Percentiles rank a stretch among this genome's conserved stretches.
Evolutionary conservation across 2,329 filamentous ascomycete genomes (phyloP).

Genomic region (Coleophoma cylindrospora): DNA sequence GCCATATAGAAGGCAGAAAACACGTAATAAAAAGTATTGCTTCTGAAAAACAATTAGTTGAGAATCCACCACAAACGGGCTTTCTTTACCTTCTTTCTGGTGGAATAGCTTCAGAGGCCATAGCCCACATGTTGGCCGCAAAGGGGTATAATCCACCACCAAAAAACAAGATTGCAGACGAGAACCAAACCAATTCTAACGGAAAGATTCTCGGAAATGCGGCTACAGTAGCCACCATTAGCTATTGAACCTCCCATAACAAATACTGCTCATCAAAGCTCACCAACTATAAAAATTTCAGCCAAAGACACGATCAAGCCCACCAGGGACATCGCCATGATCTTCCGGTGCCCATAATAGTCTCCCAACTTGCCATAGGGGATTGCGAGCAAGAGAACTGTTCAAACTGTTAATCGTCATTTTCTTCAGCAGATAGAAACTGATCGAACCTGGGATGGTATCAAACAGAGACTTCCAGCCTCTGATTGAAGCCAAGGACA

Average conservation of each 20-base stretch:
- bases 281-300: conserved; percentile 24
- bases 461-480: conserved; percentile 25
- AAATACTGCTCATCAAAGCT: conserved; percentile 1
- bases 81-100: conserved; percentile 14
- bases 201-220: conserved; percentile 21
- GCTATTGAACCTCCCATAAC: neutral
- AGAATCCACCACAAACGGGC: too few species aligned
- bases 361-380: conserved; percentile 25
- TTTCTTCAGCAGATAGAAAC: neutral
- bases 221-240: conserved; percentile 9
- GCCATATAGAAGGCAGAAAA: conserved; percentile 26
- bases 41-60: conserved; percentile 9
- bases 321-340: conserved; percentile 19
- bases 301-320: conserved; percentile 17
- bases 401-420: neutral
- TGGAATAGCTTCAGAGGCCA: conserved; percentile 22
- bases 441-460: conserved; percentile 21
- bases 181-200: conserved; percentile 22
- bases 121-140: conserved; percentile 25
- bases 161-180: conserved; percentile 20
- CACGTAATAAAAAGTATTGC: conserved; percentile 25
- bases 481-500: conserved; percentile 20
- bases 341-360: conserved; percentile 17
- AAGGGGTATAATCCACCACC: conserved; percentile 24
- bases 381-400: conserved; percentile 24